Base-by-base conservation (phyloP, 768 basidiomycete genomes). In the Stropharia rugosoannulata region DNA sequence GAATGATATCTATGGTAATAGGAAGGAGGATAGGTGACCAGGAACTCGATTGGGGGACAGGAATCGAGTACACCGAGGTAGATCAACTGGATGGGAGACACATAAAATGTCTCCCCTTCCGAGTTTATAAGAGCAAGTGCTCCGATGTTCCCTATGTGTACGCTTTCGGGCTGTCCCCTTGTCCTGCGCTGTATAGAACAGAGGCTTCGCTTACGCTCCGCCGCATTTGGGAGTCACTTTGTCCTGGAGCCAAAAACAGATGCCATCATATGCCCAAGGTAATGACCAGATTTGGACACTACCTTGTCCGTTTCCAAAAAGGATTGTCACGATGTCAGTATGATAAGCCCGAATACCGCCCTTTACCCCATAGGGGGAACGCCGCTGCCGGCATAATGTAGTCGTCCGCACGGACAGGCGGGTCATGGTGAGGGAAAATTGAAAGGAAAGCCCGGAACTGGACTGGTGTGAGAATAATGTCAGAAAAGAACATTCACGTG, bases 141-240 rank as follows among this genome's bases (percentile, higher is more conserved):
- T 64, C 69, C 54, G 61, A 66, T 60, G 64, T 62, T 61, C 58
- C 66, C 59, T 68, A 62, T 68, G 72, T 73, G 70, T 73, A 69
- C 66, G 72, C 56, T 68, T 76, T 74, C 75, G 59, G 71, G 75
- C 49, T 49, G 66, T 80, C 66, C 77, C 80, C 70, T 80, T 78
- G 71, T 77, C 45, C 66, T 62, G 51, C 64, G 62, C 16, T 62
- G 60, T 41, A 51, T 22, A 37, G 49, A 57, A 37, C 19, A 15
- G 58, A 39, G 49, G 60, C 65, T 55, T 54, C 59, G 51, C 51
- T 44, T 55, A 45, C 35, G 25, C 29, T 38, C 35, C 19, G 38
- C 65, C 69, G 45, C 60, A 70, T 74, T 67, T 54, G 69, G 73
- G 55, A 35, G 58, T 63, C 62, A 57, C 69, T 63, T 75, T 76